These are phyloP conservation scores for Friedmanniomyces simplex DNA, from an alignment of 495 filamentous ascomycete species.

Conservation along the genomic window DNA sequence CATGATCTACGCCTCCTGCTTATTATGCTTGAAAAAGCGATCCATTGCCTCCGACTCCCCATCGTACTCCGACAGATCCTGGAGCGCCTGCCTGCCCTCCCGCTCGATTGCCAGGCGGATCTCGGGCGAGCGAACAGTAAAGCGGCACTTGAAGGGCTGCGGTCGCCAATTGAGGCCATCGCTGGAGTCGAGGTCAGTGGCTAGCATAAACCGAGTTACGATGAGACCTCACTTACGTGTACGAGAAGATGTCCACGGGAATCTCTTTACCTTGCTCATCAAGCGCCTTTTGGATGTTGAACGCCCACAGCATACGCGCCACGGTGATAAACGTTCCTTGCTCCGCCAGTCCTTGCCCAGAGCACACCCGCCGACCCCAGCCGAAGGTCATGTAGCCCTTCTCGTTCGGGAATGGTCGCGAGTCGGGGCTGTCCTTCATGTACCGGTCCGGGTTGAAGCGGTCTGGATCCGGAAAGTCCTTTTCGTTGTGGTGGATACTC, in stretches of 20 bases:
- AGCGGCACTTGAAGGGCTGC: constrained; percentile 31
- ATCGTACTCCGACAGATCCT: constrained; percentile 44
- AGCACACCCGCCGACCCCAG: constrained; percentile 35
- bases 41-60: constrained; percentile 40
- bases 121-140: constrained; percentile 35
- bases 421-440: constrained; percentile 27
- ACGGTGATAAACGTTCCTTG: constrained; percentile 34
- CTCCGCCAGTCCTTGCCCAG: constrained; percentile 36
- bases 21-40: constrained; percentile 10
- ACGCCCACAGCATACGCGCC: constrained; percentile 29
- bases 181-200: constrained; percentile 17
- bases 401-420: constrained; percentile 47
- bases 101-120: constrained; percentile 43
- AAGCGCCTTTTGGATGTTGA: constrained; percentile 35
- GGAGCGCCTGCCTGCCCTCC: constrained; percentile 44
- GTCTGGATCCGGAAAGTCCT: constrained; percentile 37
- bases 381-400: constrained; percentile 56
- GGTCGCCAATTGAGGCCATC: constrained; percentile 36
- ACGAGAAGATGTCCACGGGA: constrained; percentile 38
- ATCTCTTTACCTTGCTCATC: constrained; percentile 41
- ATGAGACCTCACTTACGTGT: constrained; percentile 29
- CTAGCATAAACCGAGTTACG: background rate
- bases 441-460: constrained; percentile 31
- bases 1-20: background rate
- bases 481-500: constrained; percentile 37